Conservation (phyloP, 2,329 filamentous ascomycete species). For the Monilinia aucupariae region DNA sequence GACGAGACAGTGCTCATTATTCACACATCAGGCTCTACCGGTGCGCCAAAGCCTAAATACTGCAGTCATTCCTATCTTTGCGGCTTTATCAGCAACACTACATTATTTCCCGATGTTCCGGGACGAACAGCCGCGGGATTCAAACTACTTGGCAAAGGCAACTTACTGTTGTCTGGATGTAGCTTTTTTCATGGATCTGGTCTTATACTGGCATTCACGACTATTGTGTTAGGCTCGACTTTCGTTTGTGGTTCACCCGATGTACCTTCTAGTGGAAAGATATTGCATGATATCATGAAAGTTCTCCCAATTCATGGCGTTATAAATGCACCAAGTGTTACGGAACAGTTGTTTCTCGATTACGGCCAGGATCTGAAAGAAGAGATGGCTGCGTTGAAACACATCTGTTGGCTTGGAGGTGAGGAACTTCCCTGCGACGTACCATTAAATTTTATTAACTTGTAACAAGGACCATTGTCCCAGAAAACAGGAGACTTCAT, state of each 20-base stretch:
- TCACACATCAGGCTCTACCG: constrained; percentile 46
- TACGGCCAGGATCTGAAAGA: constrained; percentile 20
- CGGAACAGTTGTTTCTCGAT: constrained; percentile 20
- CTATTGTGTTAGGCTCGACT: constrained; percentile 11
- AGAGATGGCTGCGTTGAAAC: constrained; percentile 15
- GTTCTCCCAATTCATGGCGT: constrained; percentile 27
- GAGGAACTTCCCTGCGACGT: not conserved
- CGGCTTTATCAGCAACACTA: constrained; percentile 34
- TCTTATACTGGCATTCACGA: not conserved
- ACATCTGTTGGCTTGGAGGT: constrained; percentile 28
- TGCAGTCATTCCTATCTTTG: constrained; percentile 40
- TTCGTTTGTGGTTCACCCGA: constrained; percentile 19
- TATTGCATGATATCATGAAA: constrained; percentile 21
- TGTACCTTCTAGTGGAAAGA: constrained; percentile 15
- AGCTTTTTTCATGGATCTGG: constrained; percentile 26
- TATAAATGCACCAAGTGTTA: constrained; percentile 19
- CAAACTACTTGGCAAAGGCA: not conserved
- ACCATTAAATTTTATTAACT: not conserved
- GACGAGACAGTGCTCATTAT: constrained; percentile 37
- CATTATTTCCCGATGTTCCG: constrained; percentile 2
- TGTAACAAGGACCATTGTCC: not conserved
- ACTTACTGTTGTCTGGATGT: not conserved
- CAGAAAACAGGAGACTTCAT: constrained; percentile 2
- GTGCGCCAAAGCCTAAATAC: constrained; percentile 53
- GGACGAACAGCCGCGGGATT: not conserved